Percentiles rank a stretch among this genome's conserved stretches.
phyloP scores from a whole-genome alignment of 2,329 filamentous ascomycete genomes.

The Byssoonygena ceratinophila region DNA sequence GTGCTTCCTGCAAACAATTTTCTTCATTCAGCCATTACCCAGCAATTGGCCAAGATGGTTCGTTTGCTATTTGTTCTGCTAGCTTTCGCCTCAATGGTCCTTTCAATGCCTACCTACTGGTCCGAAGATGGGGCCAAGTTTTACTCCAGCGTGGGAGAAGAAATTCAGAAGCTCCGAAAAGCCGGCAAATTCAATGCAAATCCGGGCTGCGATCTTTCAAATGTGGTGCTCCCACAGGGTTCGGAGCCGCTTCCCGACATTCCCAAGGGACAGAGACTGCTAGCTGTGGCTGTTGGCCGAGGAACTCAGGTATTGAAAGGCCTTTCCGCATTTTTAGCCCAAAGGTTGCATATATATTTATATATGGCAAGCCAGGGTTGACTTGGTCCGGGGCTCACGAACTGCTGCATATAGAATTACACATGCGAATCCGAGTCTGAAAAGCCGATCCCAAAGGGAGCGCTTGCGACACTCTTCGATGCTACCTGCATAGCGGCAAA shows the following conservation, averaged over 20 bases:
- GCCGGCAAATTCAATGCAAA: conserved; percentile 16
- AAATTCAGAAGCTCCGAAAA: conserved; percentile 26
- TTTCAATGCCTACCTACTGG: conserved; percentile 29
- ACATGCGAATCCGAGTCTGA: conserved; percentile 61
- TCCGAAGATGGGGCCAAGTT: conserved; percentile 34
- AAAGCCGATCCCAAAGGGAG: conserved; percentile 57
- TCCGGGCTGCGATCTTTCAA: conserved; percentile 28
- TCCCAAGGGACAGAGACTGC: conserved; percentile 50
- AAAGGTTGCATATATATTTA: neutral
- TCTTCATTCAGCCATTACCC: neutral
- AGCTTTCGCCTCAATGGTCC: conserved; percentile 28
- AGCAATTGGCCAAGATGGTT: conserved; percentile 15
- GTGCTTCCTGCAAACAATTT: conserved; percentile 1
- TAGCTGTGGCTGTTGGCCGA: conserved; percentile 74
- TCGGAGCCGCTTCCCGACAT: conserved; percentile 52
- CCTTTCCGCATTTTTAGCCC: neutral
- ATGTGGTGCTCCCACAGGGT: conserved; percentile 35
- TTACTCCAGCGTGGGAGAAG: conserved; percentile 31
- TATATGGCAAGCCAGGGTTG: neutral
- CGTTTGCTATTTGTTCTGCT: conserved; percentile 24
- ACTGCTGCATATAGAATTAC: conserved; percentile 57
- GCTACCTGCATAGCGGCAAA: conserved; percentile 65
- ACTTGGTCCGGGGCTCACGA: no score
- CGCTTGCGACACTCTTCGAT: conserved; percentile 77
- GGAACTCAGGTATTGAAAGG: conserved; percentile 49